Evolutionary conservation across 768 basidiomycete genomes (phyloP).

Genomic region (Russula virescens): DNA sequence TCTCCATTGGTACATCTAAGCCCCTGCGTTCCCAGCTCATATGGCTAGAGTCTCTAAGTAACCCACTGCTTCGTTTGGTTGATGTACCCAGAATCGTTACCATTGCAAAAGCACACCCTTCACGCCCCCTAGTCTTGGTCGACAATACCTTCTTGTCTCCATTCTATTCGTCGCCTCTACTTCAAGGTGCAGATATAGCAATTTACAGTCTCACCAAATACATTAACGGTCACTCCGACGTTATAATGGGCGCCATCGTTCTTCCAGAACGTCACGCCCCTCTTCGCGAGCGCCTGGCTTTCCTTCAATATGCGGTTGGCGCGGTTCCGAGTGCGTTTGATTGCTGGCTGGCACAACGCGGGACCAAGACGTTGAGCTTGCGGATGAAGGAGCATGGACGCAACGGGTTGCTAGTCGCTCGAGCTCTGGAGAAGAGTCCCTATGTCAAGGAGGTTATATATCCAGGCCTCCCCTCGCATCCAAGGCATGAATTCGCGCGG

Average conservation of each 20-base stretch:
- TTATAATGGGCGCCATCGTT: slow-evolving; percentile 82
- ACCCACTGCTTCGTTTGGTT: slow-evolving; percentile 85
- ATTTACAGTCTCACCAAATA: slow-evolving; percentile 86
- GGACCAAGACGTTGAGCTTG: slow-evolving; percentile 85
- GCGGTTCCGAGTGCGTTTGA: slow-evolving; percentile 84
- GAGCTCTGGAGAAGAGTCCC: slow-evolving; percentile 46
- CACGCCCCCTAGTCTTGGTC: slow-evolving; percentile 73
- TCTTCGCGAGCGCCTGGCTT: slow-evolving; percentile 57
- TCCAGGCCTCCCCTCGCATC: slow-evolving; percentile 69
- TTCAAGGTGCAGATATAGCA: slow-evolving; percentile 80
- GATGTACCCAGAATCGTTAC: slow-evolving; percentile 68
- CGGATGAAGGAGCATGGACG: slow-evolving; percentile 83
- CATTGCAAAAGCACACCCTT: slow-evolving; percentile 57
- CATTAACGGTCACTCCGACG: slow-evolving; percentile 90
- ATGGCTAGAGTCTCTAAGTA: slow-evolving; percentile 95
- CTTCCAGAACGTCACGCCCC: slow-evolving; percentile 50
- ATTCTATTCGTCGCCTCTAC: slow-evolving; percentile 83
- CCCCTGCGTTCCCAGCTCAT: slow-evolving; percentile 52
- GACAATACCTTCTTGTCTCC: slow-evolving; percentile 96
- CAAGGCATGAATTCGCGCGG: slow-evolving; percentile 60
- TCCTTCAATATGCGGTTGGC: slow-evolving; percentile 86
- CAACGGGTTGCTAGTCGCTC: slow-evolving; percentile 75
- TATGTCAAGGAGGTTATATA: slow-evolving; percentile 81
- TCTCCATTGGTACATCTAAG: background rate
- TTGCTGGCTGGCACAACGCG: slow-evolving; percentile 84